phyloP scores from a whole-genome alignment of 805 yeast genomes.

The Komagataella pastoris region DNA sequence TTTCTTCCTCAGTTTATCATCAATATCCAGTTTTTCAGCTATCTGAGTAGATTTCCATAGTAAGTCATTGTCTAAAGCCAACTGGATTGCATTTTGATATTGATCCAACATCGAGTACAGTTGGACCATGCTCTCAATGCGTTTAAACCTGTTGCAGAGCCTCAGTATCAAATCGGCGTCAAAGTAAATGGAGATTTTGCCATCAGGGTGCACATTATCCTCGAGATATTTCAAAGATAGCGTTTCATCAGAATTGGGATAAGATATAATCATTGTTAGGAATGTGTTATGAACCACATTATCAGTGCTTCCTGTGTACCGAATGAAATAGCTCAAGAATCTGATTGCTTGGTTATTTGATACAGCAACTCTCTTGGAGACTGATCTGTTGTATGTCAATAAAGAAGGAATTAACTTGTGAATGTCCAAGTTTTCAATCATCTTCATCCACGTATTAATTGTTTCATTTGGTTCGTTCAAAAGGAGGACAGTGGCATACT shows the following conservation, averaged over 20 bases:
- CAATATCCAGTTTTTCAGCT: constrained; percentile 36
- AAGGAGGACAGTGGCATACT: constrained; percentile 55
- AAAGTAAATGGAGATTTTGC: constrained; percentile 23
- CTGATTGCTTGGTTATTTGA: constrained; percentile 50
- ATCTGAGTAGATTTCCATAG: constrained; percentile 43
- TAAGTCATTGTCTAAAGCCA: constrained; percentile 54
- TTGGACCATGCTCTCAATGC: constrained; percentile 53
- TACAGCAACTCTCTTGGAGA: constrained; percentile 20
- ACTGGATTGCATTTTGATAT: constrained; percentile 67
- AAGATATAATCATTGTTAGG: constrained; percentile 50
- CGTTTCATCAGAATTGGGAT: constrained; percentile 28
- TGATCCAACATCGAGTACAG: constrained; percentile 57
- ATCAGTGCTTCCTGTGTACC: constrained; percentile 27
- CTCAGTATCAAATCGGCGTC: constrained; percentile 70
- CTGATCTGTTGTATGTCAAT: constrained; percentile 47
- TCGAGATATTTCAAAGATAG: constrained; percentile 37
- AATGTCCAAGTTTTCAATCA: constrained; percentile 37
- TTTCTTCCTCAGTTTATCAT: constrained; percentile 42
- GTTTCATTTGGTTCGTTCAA: constrained; percentile 58
- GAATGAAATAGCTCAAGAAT: constrained; percentile 44
- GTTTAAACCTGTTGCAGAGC: constrained; percentile 47
- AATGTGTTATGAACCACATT: constrained; percentile 54
- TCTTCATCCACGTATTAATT: constrained; percentile 65
- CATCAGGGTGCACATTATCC: constrained; percentile 1
- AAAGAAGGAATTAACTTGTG: constrained; percentile 64